These are phyloP conservation scores for Orbilia oligospora DNA, from an alignment of 2,329 filamentous ascomycete genomes.

Conservation along the genomic window DNA sequence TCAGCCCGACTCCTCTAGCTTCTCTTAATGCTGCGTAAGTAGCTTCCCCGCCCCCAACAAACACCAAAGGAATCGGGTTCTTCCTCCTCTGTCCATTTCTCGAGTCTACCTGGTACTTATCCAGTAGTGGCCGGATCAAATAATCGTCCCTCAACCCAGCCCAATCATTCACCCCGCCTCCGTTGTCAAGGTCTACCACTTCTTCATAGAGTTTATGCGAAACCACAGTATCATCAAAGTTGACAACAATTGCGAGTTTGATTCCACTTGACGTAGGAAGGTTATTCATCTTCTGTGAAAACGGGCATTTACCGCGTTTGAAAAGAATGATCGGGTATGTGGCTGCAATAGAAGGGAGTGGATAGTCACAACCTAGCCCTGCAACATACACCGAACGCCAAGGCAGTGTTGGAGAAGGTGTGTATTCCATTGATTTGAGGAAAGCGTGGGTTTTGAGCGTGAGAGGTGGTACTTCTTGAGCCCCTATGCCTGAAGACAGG, in stretches of 20 bases:
- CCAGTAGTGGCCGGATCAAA: slow-evolving; percentile 50
- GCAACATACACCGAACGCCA: slow-evolving; percentile 51
- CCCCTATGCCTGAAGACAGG: slow-evolving; percentile 49
- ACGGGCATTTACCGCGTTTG: slow-evolving; percentile 55
- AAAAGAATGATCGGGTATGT: slow-evolving; percentile 53
- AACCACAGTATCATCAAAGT: slow-evolving; percentile 39
- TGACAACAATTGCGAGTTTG: slow-evolving; percentile 57
- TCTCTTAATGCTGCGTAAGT: slow-evolving; percentile 51
- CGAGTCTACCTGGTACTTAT: slow-evolving; percentile 58
- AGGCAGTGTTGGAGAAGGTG: slow-evolving; percentile 41
- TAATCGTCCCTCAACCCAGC: slow-evolving; percentile 44
- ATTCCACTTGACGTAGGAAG: slow-evolving; percentile 49
- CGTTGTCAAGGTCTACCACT: slow-evolving; percentile 38
- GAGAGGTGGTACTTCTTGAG: slow-evolving; percentile 32
- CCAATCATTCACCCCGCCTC: slow-evolving; percentile 58
- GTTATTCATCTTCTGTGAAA: slow-evolving; percentile 55
- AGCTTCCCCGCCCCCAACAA: slow-evolving; percentile 50
- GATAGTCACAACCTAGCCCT: slow-evolving; percentile 43
- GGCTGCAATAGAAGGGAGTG: slow-evolving; percentile 48
- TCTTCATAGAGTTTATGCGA: slow-evolving; percentile 36
- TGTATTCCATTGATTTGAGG: slow-evolving; percentile 42
- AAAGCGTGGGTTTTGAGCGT: slow-evolving; percentile 33
- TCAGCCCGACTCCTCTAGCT: slow-evolving; percentile 48
- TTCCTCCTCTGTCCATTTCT: slow-evolving; percentile 56
- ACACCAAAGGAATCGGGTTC: slow-evolving; percentile 45